A percentile compares a stretch with the other conserved stretches of the same genome.
These are phyloP conservation scores for Microsporum audouinii DNA, from an alignment of 2,329 filamentous ascomycete genomes.

Conservation along the genomic window DNA sequence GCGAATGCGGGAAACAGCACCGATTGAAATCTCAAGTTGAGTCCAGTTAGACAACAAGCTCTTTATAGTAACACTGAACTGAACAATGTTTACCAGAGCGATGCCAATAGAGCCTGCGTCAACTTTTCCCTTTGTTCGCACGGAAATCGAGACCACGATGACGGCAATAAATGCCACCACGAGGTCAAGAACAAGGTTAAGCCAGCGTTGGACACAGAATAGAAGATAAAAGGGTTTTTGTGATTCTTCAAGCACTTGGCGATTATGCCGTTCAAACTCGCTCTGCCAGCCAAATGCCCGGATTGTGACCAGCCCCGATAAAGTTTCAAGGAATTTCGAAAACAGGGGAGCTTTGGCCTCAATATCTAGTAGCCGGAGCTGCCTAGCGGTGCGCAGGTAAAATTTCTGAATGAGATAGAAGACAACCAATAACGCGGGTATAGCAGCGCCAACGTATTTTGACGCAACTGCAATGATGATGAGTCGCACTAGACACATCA, in stretches of 20 bases:
- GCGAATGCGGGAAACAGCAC: conserved; percentile 15
- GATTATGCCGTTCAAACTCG: conserved; percentile 16
- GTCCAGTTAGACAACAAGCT: not conserved
- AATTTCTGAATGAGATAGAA: conserved; percentile 12
- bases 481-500: not conserved
- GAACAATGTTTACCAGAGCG: not conserved
- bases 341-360: conserved; percentile 35
- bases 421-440: not conserved
- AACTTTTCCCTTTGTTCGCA: not conserved
- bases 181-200: conserved; percentile 31
- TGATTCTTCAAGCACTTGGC: conserved; percentile 23
- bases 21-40: conserved; percentile 12
- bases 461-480: not conserved
- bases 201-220: conserved; percentile 26
- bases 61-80: not conserved
- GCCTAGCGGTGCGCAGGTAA: conserved; percentile 37
- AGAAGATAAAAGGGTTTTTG: conserved; percentile 29
- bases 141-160: conserved; percentile 14
- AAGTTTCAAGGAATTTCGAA: conserved; percentile 24
- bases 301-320: conserved; percentile 18
- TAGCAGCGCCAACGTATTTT: not conserved
- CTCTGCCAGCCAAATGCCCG: conserved; percentile 7
- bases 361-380: conserved; percentile 34
- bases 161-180: conserved; percentile 21
- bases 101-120: not conserved